A percentile compares a stretch with the other conserved stretches of the same genome.
phyloP scores from a whole-genome alignment of 139 green algal species.

The Yamagishiella unicocca region DNA sequence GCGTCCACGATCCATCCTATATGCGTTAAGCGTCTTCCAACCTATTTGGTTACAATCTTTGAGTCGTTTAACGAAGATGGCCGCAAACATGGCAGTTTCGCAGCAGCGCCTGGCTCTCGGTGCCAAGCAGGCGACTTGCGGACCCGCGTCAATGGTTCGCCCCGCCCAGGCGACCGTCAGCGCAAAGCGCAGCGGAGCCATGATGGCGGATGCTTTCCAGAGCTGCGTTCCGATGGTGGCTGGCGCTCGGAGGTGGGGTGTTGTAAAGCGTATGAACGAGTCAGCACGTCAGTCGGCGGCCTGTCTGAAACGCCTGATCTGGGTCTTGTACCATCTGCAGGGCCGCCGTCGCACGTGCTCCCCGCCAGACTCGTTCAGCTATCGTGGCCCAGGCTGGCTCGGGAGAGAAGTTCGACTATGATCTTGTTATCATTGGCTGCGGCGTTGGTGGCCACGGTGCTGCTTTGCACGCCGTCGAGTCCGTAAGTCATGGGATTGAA shows the following conservation, averaged over 20 bases:
- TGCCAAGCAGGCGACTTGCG: slow-evolving; percentile 38
- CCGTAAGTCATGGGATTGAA: slow-evolving; percentile 65
- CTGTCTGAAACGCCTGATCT: slow-evolving; percentile 18
- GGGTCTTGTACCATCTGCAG: not conserved
- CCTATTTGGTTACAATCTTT: not conserved
- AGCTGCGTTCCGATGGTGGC: slow-evolving; percentile 2
- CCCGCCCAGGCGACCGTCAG: not conserved
- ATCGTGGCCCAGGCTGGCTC: slow-evolving; percentile 55
- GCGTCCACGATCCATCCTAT: no score
- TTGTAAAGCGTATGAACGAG: not conserved
- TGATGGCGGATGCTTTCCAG: not conserved
- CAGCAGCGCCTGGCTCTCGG: slow-evolving; percentile 46
- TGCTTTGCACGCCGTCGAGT: slow-evolving; percentile 97
- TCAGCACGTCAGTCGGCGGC: slow-evolving; percentile 24
- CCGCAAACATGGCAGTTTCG: slow-evolving; percentile 11
- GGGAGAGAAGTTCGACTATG: slow-evolving; percentile 92
- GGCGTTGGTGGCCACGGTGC: slow-evolving; percentile 98
- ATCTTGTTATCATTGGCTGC: slow-evolving; percentile 98
- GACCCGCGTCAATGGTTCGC: not conserved
- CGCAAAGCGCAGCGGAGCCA: not conserved
- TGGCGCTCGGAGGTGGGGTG: not conserved
- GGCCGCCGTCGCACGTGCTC: not conserved
- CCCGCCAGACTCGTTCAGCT: slow-evolving; percentile 16
- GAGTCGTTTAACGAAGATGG: slow-evolving; percentile 19
- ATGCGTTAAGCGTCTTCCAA: no score